These are phyloP conservation scores for Colletotrichum orbiculare DNA, from an alignment of 2,329 filamentous ascomycete genomes.

Conservation along the genomic window DNA sequence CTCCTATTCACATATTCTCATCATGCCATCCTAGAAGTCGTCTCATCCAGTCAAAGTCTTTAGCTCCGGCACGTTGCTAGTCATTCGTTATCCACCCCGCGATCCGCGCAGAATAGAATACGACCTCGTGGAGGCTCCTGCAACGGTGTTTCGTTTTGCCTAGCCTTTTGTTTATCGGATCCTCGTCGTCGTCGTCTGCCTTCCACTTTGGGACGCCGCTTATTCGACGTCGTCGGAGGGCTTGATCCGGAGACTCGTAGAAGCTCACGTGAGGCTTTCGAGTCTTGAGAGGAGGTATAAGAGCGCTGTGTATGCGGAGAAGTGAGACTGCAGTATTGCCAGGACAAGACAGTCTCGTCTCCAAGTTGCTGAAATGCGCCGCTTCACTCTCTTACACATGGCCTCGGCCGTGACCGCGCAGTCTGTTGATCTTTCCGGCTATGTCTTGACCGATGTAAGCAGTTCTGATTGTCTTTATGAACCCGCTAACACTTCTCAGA, in stretches of 20 bases:
- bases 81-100: conserved; percentile 21
- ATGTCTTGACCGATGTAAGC: conserved; percentile 50
- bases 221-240: conserved; percentile 2
- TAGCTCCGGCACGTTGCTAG: conserved; percentile 29
- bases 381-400: conserved; percentile 15
- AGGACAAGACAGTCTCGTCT: no score
- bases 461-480: not conserved
- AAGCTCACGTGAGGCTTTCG: not conserved
- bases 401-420: conserved; percentile 20
- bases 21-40: conserved; percentile 6
- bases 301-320: no score
- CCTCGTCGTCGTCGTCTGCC: conserved; percentile 1
- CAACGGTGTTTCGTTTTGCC: conserved; percentile 19
- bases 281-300: no score
- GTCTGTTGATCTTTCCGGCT: conserved; percentile 44
- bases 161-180: conserved; percentile 5
- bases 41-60: conserved; percentile 30
- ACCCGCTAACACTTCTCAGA: conserved; percentile 46
- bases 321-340: no score
- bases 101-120: conserved; percentile 16
- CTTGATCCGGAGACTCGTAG: conserved; percentile 4
- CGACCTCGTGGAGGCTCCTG: conserved; percentile 27
- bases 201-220: not conserved
- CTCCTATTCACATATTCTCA: not conserved
- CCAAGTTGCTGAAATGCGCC: conserved; percentile 4